A percentile compares a stretch with the other conserved stretches of the same genome.
Evolutionary conservation across 2,329 filamentous ascomycete genomes (phyloP).

Genomic region (Ophioceras dolichostomum): DNA sequence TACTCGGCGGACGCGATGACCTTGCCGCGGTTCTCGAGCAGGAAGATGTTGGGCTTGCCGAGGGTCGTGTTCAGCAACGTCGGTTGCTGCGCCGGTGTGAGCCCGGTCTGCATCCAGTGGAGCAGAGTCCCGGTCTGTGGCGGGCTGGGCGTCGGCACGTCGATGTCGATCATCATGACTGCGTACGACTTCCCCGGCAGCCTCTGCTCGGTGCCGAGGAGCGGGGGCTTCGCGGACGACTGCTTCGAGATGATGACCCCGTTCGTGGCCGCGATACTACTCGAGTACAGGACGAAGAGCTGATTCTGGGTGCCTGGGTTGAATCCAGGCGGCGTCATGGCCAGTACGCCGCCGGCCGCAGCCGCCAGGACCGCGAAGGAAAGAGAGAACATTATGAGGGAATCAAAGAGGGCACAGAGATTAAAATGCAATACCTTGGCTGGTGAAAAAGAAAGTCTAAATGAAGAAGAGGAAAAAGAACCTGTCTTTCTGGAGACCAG

Average conservation of each 20-base stretch:
- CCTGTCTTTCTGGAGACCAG: not conserved
- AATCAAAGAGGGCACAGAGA: not conserved
- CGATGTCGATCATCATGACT: constrained; percentile 30
- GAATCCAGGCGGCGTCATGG: constrained; percentile 28
- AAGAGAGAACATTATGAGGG: constrained; percentile 8
- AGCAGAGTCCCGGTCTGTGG: constrained; percentile 23
- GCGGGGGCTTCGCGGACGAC: constrained; percentile 4
- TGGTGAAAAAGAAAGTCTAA: no score
- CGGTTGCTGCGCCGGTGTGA: constrained; percentile 15
- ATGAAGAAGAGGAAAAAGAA: not conserved
- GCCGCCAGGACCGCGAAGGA: constrained; percentile 13
- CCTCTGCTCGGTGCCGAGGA: constrained; percentile 16
- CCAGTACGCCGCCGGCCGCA: constrained; percentile 12
- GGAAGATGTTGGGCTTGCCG: constrained; percentile 13
- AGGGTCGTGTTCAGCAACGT: constrained; percentile 15
- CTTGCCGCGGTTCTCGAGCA: constrained; percentile 18
- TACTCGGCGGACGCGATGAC: constrained; percentile 17
- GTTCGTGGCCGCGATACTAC: constrained; percentile 18
- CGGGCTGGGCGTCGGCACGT: constrained; percentile 26
- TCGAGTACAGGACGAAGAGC: not conserved
- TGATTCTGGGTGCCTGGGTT: constrained; percentile 15
- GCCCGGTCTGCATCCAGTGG: constrained; percentile 30
- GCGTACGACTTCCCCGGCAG: constrained; percentile 27
- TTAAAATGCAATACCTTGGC: no score
- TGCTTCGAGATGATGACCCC: constrained; percentile 22